phyloP scores from a whole-genome alignment of 768 basidiomycete species.

The Lentinula boryana region DNA sequence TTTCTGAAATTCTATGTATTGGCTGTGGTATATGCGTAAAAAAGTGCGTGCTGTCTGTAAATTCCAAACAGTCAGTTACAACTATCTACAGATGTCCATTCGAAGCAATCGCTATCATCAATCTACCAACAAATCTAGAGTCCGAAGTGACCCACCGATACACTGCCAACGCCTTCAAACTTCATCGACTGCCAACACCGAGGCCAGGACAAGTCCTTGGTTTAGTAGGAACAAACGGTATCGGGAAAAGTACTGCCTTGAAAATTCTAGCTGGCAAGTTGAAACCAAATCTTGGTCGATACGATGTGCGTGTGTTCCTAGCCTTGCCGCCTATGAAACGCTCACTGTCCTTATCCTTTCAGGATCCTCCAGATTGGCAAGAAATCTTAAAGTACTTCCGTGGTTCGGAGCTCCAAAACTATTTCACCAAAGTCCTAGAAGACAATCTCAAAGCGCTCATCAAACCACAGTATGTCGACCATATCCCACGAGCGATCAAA shows the following conservation, averaged over 20 bases:
- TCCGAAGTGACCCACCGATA: conserved; percentile 97
- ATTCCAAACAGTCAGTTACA: not conserved
- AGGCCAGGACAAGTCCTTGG: conserved; percentile 98
- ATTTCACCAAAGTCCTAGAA: conserved; percentile 98
- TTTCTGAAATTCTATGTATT: conserved; percentile 98
- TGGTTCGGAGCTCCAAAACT: conserved; percentile 98
- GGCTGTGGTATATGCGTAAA: conserved; percentile 99
- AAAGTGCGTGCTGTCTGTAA: conserved; percentile 56
- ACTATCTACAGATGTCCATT: conserved; percentile 78
- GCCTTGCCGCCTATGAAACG: not conserved
- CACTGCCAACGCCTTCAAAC: conserved; percentile 97
- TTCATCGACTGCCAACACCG: conserved; percentile 95
- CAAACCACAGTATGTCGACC: conserved; percentile 99
- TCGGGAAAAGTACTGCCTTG: conserved; percentile 96
- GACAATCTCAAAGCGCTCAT: conserved; percentile 98
- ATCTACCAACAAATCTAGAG: conserved; percentile 94
- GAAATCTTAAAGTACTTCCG: conserved; percentile 98
- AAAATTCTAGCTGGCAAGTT: conserved; percentile 96
- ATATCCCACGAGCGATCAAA: conserved; percentile 96
- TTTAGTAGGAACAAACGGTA: conserved; percentile 98
- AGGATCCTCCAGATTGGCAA: conserved; percentile 99
- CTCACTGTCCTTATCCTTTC: conserved; percentile 3
- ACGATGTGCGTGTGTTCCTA: conserved; percentile 59
- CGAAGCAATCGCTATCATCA: conserved; percentile 98
- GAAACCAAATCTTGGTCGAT: conserved; percentile 96